These are phyloP conservation scores for Sporothrix inflata DNA, from an alignment of 2,329 filamentous ascomycete species.

Conservation along the genomic window DNA sequence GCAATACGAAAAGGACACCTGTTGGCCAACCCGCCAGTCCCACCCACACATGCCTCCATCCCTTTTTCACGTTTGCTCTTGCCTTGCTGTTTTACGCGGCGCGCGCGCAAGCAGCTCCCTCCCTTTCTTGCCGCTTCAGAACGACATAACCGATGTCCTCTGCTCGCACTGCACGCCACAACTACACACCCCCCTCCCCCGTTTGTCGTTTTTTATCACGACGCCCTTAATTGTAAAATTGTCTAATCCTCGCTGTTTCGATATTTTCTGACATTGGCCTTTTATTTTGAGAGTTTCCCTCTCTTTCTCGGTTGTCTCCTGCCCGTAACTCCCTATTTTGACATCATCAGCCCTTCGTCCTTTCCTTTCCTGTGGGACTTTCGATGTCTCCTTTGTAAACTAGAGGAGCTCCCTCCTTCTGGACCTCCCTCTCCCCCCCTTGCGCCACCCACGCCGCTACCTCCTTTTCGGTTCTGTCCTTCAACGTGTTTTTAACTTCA, in stretches of 20 bases:
- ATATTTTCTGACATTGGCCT: neutral
- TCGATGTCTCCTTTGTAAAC: constrained; percentile 19
- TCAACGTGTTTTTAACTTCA: constrained; percentile 31
- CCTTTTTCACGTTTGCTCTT: constrained; percentile 20
- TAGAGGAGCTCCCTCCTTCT: constrained; percentile 27
- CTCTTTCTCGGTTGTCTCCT: neutral
- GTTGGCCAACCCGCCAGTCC: constrained; percentile 13
- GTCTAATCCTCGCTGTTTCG: neutral
- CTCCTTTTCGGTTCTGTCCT: constrained; percentile 30
- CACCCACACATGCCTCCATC: constrained; percentile 12
- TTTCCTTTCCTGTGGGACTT: constrained; percentile 18
- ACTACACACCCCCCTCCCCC: neutral
- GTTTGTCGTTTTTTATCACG: constrained; percentile 6
- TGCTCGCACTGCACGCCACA: constrained; percentile 13
- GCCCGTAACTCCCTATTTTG: constrained; percentile 12
- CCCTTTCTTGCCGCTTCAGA: neutral
- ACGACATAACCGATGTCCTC: neutral
- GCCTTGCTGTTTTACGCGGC: constrained; percentile 22
- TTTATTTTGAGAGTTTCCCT: neutral
- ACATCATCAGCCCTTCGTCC: constrained; percentile 14
- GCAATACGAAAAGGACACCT: constrained; percentile 32
- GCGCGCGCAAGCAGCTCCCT: constrained; percentile 20
- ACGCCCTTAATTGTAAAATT: neutral
- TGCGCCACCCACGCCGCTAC: constrained; percentile 28
- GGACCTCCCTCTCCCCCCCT: constrained; percentile 24